These are phyloP conservation scores for Chlorella vulgaris DNA, from an alignment of 139 green algal genomes.

Conservation along the genomic window DNA sequence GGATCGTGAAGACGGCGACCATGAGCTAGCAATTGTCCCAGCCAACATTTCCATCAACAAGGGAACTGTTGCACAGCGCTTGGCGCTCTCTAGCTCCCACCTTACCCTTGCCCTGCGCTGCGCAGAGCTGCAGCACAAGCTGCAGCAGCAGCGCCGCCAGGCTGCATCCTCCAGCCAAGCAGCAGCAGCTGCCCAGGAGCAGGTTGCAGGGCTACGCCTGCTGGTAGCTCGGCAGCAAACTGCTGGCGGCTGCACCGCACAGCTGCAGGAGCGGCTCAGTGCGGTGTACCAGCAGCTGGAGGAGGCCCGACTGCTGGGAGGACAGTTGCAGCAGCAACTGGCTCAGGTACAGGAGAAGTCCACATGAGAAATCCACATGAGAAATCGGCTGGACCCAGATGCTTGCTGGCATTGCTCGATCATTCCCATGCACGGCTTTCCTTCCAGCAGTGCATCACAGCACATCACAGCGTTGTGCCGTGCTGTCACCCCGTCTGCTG, in stretches of 20 bases:
- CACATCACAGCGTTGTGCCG: neutral
- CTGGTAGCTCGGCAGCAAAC: neutral
- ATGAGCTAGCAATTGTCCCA: neutral
- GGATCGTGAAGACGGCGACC: neutral
- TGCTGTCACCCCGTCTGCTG: neutral
- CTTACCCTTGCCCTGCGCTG: constrained; percentile 7
- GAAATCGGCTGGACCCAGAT: too few relatives aligned
- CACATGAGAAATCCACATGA: too few relatives aligned
- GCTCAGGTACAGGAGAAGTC: neutral
- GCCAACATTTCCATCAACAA: too few relatives aligned
- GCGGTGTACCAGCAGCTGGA: constrained; percentile 11
- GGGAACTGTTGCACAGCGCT: neutral
- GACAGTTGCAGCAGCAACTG: constrained; percentile 1
- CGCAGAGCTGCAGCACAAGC: constrained; percentile 15
- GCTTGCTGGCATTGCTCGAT: too few relatives aligned
- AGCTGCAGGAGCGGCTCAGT: constrained; percentile 1
- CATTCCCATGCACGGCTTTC: too few relatives aligned
- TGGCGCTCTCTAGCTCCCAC: neutral
- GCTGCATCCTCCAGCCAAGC: neutral
- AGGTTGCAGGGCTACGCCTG: constrained; percentile 16
- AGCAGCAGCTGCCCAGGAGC: constrained; percentile 5
- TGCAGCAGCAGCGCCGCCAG: neutral
- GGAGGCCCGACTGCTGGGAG: neutral
- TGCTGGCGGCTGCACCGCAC: neutral
- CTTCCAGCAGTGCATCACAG: too few relatives aligned